Evolutionary conservation across 768 basidiomycete genomes (phyloP).

Genomic region (Trichaptum fuscoviolaceum): DNA sequence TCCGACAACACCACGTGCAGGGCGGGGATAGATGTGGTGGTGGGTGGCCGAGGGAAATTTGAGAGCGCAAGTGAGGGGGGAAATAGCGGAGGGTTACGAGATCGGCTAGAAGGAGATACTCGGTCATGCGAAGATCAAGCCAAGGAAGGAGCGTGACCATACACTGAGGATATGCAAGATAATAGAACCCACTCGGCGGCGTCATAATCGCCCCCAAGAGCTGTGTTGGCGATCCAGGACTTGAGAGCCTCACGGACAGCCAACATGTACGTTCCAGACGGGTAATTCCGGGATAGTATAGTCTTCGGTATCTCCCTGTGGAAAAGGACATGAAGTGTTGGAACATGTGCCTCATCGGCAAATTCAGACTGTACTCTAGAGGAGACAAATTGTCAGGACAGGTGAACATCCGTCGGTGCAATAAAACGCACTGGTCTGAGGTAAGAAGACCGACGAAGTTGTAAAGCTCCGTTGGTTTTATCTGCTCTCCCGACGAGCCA

Average conservation of each 20-base stretch:
- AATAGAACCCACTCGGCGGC: constrained; percentile 77
- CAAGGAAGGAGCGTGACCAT: constrained; percentile 23
- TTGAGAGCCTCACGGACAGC: constrained; percentile 50
- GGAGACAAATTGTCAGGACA: constrained; percentile 16
- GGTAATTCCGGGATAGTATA: constrained; percentile 36
- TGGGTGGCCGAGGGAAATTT: constrained; percentile 46
- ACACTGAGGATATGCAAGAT: constrained; percentile 58
- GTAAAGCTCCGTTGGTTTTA: constrained; percentile 57
- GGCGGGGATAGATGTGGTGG: constrained; percentile 32
- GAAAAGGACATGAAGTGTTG: constrained; percentile 69
- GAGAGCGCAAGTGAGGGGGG: constrained; percentile 64
- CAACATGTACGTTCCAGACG: constrained; percentile 18
- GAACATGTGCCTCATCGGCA: constrained; percentile 42
- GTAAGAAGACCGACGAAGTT: constrained; percentile 74
- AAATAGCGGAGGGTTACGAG: constrained; percentile 58
- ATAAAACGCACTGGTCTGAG: constrained; percentile 45
- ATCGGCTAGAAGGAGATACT: constrained; percentile 43
- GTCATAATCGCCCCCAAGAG: constrained; percentile 58
- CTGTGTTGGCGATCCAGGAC: constrained; percentile 67
- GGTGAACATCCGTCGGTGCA: not conserved
- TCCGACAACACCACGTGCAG: constrained; percentile 50
- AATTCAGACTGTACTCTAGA: constrained; percentile 32
- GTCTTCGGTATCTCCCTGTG: constrained; percentile 34
- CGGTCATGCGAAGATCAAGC: not conserved
- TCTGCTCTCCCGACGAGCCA: constrained; percentile 37